Percentiles rank a stretch among this genome's conserved stretches.
Evolutionary conservation across 2,329 filamentous ascomycete species (phyloP).

Genomic region (Sclerotinia sclerotiorum): DNA sequence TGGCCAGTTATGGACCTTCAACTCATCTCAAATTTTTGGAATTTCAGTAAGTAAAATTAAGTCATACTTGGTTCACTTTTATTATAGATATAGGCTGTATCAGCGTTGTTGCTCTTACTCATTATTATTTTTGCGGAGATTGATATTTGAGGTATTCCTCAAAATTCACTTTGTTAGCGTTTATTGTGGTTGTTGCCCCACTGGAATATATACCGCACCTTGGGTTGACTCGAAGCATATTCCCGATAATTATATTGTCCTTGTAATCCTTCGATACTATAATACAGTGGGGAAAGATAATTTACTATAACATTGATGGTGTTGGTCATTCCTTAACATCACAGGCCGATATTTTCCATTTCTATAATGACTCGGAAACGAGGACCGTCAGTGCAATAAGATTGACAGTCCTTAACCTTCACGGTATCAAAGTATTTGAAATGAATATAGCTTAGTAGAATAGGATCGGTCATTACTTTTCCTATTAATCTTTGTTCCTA

Average conservation of each 20-base stretch:
- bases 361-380: not conserved
- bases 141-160: slow-evolving; percentile 22
- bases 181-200: not conserved
- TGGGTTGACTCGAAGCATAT: not conserved
- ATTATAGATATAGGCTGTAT: not conserved
- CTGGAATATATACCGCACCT: not conserved
- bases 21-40: slow-evolving; percentile 17
- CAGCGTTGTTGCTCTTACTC: slow-evolving; percentile 6
- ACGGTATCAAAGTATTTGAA: not conserved
- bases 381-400: not conserved
- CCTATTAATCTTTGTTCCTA: too few species aligned
- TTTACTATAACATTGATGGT: not conserved
- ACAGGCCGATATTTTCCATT: not conserved
- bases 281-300: not conserved
- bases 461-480: too few species aligned
- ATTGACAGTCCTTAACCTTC: not conserved
- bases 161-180: slow-evolving; percentile 19
- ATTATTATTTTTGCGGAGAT: slow-evolving; percentile 20
- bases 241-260: slow-evolving; percentile 13
- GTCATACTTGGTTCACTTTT: not conserved
- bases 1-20: not conserved
- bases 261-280: slow-evolving; percentile 16
- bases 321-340: not conserved
- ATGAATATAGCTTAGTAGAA: too few species aligned
- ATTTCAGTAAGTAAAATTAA: slow-evolving; percentile 4